Conservation (phyloP, 176 grass and related monocot genomes). For the Carex pumila region DNA sequence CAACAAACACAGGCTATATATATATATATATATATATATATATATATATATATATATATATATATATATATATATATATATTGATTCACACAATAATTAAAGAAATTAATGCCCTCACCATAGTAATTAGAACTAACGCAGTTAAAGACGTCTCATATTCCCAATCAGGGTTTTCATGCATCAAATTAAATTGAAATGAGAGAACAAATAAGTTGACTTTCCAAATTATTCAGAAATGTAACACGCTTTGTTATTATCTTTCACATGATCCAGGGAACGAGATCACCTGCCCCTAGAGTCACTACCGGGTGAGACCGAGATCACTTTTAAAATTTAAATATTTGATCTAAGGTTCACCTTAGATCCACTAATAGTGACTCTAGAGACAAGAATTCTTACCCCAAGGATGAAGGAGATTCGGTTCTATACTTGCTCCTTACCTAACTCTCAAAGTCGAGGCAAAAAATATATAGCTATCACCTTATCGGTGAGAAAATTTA, state of each 20-base stretch:
- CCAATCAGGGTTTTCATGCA: background rate
- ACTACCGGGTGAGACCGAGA: no score
- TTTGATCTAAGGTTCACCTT: no score
- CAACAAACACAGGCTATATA: background rate
- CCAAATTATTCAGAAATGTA: background rate
- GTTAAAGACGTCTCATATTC: background rate
- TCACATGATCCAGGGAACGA: background rate
- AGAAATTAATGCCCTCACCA: background rate
- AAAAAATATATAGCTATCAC: background rate
- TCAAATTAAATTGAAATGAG: background rate
- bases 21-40: no score
- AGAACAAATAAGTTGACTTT: background rate
- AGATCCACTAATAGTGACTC: background rate
- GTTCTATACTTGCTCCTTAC: background rate
- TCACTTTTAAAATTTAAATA: no score
- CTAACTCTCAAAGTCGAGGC: background rate
- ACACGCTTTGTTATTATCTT: background rate
- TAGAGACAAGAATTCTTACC: no score
- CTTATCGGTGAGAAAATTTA: background rate
- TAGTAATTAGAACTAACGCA: background rate
- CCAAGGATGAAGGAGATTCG: no score
- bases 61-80: background rate
- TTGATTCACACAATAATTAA: background rate
- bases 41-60: background rate
- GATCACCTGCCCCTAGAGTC: no score